Evolutionary conservation across 2,329 filamentous ascomycete species (phyloP).

Genomic region (Penicillium sp.): DNA sequence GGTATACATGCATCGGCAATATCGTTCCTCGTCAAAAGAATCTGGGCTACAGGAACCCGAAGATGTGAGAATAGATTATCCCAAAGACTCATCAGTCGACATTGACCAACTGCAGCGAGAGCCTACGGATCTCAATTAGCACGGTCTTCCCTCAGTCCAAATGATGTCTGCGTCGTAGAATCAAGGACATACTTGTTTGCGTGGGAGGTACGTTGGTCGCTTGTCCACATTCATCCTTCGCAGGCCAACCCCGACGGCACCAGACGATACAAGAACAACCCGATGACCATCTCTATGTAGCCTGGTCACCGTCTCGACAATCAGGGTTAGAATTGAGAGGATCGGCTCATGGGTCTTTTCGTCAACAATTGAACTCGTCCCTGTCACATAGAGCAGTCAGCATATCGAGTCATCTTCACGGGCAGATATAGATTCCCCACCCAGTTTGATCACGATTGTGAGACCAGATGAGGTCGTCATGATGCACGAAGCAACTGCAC

Average conservation of each 20-base stretch:
- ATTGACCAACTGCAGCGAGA: slow-evolving; percentile 92
- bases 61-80: slow-evolving; percentile 86
- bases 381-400: slow-evolving; percentile 49
- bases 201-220: slow-evolving; percentile 83
- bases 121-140: slow-evolving; percentile 51
- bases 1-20: slow-evolving; percentile 72
- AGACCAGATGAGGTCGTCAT: slow-evolving; percentile 29
- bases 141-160: background rate
- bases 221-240: slow-evolving; percentile 83
- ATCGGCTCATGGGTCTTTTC: slow-evolving; percentile 92
- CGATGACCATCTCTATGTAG: slow-evolving; percentile 86
- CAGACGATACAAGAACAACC: slow-evolving; percentile 94
- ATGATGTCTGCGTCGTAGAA: background rate
- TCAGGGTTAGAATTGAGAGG: slow-evolving; percentile 81
- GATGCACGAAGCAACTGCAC: too few species aligned
- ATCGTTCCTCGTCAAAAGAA: slow-evolving; percentile 89
- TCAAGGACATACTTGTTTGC: slow-evolving; percentile 63
- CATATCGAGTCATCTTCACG: slow-evolving; percentile 7
- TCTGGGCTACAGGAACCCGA: slow-evolving; percentile 87
- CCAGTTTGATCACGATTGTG: slow-evolving; percentile 42
- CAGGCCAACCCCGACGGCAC: slow-evolving; percentile 90
- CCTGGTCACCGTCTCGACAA: slow-evolving; percentile 88
- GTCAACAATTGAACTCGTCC: slow-evolving; percentile 98
- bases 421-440: slow-evolving; percentile 30
- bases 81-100: slow-evolving; percentile 91